phyloP scores from a whole-genome alignment of 2,329 filamentous ascomycete species.

The Sodiomyces alkalinus region DNA sequence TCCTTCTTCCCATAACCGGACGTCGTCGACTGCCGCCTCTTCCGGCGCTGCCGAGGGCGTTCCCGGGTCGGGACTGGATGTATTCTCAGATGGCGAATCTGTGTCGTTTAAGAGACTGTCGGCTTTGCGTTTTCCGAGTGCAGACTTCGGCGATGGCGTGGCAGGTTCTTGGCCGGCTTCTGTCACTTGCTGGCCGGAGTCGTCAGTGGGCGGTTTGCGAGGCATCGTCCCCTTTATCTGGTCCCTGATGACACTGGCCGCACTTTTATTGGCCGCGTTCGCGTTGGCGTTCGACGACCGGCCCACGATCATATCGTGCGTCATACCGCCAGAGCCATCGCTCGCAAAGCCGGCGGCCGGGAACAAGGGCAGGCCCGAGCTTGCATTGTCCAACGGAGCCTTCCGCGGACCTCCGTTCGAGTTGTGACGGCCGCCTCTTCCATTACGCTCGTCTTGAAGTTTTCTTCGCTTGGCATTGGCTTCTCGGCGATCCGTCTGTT shows the following conservation, averaged over 20 bases:
- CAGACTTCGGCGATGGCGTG: slow-evolving; percentile 25
- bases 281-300: slow-evolving; percentile 26
- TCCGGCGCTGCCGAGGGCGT: slow-evolving; percentile 34
- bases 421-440: slow-evolving; percentile 19
- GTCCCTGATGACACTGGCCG: slow-evolving; percentile 75
- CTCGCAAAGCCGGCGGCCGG: slow-evolving; percentile 30
- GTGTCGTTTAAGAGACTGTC: slow-evolving; percentile 44
- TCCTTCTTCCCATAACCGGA: slow-evolving; percentile 87
- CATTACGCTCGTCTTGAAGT: slow-evolving; percentile 42
- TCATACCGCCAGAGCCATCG: slow-evolving; percentile 43
- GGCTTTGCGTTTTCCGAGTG: slow-evolving; percentile 63
- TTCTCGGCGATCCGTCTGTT: slow-evolving; percentile 71
- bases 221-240: slow-evolving; percentile 43
- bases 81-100: too few species aligned
- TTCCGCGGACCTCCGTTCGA: slow-evolving; percentile 6
- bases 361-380: slow-evolving; percentile 7
- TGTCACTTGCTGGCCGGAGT: slow-evolving; percentile 8
- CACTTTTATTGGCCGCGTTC: slow-evolving; percentile 83
- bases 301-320: slow-evolving; percentile 69
- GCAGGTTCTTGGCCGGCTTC: slow-evolving; percentile 7
- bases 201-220: slow-evolving; percentile 4
- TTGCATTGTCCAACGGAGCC: slow-evolving; percentile 9
- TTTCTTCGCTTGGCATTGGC: slow-evolving; percentile 67
- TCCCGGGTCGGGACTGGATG: slow-evolving; percentile 17
- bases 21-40: slow-evolving; percentile 59